Conservation (phyloP, 495 filamentous ascomycete genomes). For the Achaetomiella virescens region DNA sequence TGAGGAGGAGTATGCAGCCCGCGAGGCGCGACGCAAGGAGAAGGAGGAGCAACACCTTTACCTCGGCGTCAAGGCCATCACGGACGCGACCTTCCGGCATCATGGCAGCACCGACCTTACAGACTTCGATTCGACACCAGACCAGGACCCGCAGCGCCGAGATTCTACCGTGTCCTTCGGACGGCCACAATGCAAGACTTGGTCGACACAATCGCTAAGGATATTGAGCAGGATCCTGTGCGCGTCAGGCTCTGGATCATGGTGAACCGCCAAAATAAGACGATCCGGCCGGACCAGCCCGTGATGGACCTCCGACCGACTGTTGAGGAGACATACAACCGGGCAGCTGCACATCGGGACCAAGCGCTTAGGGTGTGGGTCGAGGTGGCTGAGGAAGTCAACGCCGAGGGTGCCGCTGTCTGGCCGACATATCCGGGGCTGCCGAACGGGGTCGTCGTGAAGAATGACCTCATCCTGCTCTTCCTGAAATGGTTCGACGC, state of each 20-base stretch:
- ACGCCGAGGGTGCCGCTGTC: slow-evolving; percentile 55
- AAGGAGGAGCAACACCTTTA: slow-evolving; percentile 91
- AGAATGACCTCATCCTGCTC: slow-evolving; percentile 60
- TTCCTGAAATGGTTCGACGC: slow-evolving; percentile 92
- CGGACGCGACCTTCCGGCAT: slow-evolving; percentile 67
- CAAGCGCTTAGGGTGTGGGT: slow-evolving; percentile 78
- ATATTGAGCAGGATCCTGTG: slow-evolving; percentile 56
- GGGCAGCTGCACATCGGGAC: slow-evolving; percentile 56
- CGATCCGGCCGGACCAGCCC: slow-evolving; percentile 80
- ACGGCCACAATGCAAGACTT: slow-evolving; percentile 70
- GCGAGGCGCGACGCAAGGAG: slow-evolving; percentile 73
- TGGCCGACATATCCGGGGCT: slow-evolving; percentile 55
- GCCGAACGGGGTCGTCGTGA: slow-evolving; percentile 42
- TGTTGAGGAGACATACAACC: slow-evolving; percentile 67
- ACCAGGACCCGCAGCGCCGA: slow-evolving; percentile 51
- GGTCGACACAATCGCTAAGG: slow-evolving; percentile 58
- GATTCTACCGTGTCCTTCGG: slow-evolving; percentile 62
- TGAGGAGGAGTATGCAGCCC: slow-evolving; percentile 69
- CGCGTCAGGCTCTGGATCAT: slow-evolving; percentile 85
- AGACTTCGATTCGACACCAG: slow-evolving; percentile 52
- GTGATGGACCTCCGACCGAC: slow-evolving; percentile 71
- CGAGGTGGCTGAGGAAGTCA: slow-evolving; percentile 61
- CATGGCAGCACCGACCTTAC: slow-evolving; percentile 85
- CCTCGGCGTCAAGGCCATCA: slow-evolving; percentile 72
- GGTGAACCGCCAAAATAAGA: slow-evolving; percentile 98